Conservation (phyloP, 2,329 filamentous ascomycete species). For the Chaetomium sp. region DNA sequence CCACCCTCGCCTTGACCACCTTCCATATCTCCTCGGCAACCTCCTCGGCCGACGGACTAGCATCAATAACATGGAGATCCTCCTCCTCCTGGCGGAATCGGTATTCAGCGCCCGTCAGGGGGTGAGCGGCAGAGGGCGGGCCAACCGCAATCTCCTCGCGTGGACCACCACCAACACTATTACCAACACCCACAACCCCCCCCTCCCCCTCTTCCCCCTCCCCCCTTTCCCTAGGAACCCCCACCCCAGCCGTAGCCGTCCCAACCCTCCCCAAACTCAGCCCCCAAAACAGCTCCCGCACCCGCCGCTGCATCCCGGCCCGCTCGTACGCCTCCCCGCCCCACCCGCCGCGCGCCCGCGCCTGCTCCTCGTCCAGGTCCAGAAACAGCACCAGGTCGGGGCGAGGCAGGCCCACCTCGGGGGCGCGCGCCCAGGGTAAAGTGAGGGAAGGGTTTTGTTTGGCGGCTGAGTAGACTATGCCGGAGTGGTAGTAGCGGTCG, state of each 20-base stretch:
- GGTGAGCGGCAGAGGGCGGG: conserved; percentile 27
- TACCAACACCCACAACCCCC: conserved; percentile 25
- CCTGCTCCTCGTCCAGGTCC: conserved; percentile 73
- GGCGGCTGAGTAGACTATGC: conserved; percentile 88
- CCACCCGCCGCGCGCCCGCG: conserved; percentile 78
- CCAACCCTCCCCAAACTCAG: conserved; percentile 52
- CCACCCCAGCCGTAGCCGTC: conserved; percentile 37
- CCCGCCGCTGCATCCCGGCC: conserved; percentile 76
- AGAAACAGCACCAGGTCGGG: conserved; percentile 89
- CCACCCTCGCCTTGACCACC: conserved; percentile 50
- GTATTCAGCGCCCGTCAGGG: conserved; percentile 34
- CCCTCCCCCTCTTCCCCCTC: too few species aligned
- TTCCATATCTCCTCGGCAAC: conserved; percentile 60
- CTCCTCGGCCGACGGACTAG: conserved; percentile 56
- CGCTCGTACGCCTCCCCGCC: conserved; percentile 89
- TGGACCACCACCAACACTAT: conserved; percentile 25
- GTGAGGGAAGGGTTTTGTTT: conserved; percentile 73
- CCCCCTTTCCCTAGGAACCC: conserved; percentile 22
- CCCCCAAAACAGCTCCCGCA: conserved; percentile 71
- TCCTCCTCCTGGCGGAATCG: conserved; percentile 54
- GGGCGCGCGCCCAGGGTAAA: conserved; percentile 78
- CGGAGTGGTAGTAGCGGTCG: conserved; percentile 94
- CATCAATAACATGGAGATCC: conserved; percentile 58
- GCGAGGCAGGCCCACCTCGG: conserved; percentile 82
- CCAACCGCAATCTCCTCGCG: conserved; percentile 29